Conservation (phyloP, 805 yeast genomes). For the Nematodospora valgi region DNA sequence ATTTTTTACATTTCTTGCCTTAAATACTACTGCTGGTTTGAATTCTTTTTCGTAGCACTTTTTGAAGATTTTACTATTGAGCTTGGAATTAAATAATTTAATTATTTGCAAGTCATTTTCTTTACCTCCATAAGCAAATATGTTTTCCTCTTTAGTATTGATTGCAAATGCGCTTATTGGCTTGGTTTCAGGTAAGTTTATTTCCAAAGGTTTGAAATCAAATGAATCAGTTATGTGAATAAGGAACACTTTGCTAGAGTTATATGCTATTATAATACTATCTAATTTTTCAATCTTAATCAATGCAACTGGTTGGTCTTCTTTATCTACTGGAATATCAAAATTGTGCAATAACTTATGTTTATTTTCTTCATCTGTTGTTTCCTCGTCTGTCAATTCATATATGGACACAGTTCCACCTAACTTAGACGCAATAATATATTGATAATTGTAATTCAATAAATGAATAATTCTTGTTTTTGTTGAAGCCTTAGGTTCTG, state of each 20-base stretch:
- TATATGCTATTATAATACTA: slow-evolving; percentile 43
- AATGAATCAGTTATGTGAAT: slow-evolving; percentile 28
- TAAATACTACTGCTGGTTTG: slow-evolving; percentile 44
- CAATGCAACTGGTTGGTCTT: slow-evolving; percentile 30
- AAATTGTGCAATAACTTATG: slow-evolving; percentile 34
- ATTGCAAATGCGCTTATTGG: slow-evolving; percentile 47
- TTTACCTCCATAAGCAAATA: slow-evolving; percentile 83
- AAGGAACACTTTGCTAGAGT: slow-evolving; percentile 41
- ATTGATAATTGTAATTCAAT: slow-evolving; percentile 25
- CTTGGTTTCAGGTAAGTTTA: slow-evolving; percentile 35
- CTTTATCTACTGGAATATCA: slow-evolving; percentile 17
- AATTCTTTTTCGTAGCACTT: slow-evolving; percentile 17
- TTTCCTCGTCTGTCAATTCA: slow-evolving; percentile 23
- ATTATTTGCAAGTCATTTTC: slow-evolving; percentile 66
- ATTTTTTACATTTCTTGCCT: slow-evolving; percentile 80
- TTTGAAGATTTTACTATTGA: slow-evolving; percentile 15
- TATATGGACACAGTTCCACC: slow-evolving; percentile 44
- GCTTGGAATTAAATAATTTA: slow-evolving; percentile 28
- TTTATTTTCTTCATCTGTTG: slow-evolving; percentile 35
- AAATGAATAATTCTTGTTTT: slow-evolving; percentile 34
- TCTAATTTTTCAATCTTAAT: slow-evolving; percentile 24
- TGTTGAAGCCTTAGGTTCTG: slow-evolving; percentile 23
- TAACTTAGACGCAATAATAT: slow-evolving; percentile 39
- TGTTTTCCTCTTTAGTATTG: slow-evolving; percentile 46
- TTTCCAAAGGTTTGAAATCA: slow-evolving; percentile 25